Conservation (phyloP, 164 flowering plant species). For the Stephania cephalantha region DNA sequence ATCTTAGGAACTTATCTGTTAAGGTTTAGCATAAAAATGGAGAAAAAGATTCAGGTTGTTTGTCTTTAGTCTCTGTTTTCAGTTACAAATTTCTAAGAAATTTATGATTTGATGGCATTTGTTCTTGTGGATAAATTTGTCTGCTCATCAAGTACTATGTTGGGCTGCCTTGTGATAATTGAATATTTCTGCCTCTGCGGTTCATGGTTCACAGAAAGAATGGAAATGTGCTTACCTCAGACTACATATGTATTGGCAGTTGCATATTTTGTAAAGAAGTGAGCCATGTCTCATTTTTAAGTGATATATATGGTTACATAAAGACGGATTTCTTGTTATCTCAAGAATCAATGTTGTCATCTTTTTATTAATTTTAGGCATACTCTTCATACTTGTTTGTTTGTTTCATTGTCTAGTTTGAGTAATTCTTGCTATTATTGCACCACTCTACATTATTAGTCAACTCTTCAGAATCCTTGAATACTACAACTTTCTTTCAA, state of each 20-base stretch:
- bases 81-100: background rate
- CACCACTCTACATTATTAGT: background rate
- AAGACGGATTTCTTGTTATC: background rate
- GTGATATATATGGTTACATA: background rate
- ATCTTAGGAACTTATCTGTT: background rate
- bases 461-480: background rate
- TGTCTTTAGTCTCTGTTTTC: background rate
- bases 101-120: background rate
- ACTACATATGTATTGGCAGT: background rate
- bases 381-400: background rate
- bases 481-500: background rate
- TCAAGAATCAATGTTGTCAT: background rate
- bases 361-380: background rate
- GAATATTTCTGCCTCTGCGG: background rate
- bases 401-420: background rate
- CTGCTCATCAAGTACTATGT: background rate
- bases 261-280: background rate
- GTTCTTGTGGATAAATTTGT: background rate
- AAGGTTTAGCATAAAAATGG: background rate
- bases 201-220: background rate
- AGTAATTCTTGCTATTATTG: background rate
- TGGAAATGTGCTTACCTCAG: background rate
- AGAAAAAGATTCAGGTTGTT: background rate
- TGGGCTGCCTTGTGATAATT: background rate
- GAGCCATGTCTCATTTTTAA: background rate